Conservation (phyloP, 2,329 filamentous ascomycete genomes). For the Botryotinia calthae region DNA sequence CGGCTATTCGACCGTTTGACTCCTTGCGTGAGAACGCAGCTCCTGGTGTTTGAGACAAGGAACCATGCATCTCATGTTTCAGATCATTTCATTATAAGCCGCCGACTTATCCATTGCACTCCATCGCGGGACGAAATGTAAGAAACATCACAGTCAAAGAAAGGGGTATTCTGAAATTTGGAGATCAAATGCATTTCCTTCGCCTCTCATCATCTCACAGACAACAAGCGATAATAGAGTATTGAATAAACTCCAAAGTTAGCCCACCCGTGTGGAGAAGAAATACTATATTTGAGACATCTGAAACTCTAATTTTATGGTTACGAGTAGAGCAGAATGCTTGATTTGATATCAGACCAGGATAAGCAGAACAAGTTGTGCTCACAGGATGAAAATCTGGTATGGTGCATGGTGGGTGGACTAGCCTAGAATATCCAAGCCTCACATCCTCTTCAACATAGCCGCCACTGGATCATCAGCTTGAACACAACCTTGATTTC, state of each 20-base stretch:
- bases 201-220: neutral
- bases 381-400: neutral
- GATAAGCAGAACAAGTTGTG: neutral
- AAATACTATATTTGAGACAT: neutral
- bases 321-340: neutral
- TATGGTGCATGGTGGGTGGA: neutral
- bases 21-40: neutral
- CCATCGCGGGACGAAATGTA: neutral
- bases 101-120: neutral
- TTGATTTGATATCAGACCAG: neutral
- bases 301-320: slow-evolving; percentile 4
- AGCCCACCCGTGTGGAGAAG: neutral
- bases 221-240: neutral
- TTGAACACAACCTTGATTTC: neutral
- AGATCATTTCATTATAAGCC: neutral
- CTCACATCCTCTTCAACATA: neutral
- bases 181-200: neutral
- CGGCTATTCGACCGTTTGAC: neutral
- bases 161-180: neutral
- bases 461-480: slow-evolving; percentile 7
- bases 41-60: slow-evolving; percentile 4
- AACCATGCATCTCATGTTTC: slow-evolving; percentile 7
- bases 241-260: neutral
- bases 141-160: neutral
- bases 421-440: neutral